Base-by-base conservation (phyloP, 805 yeast species). In the Pichia exigua region DNA sequence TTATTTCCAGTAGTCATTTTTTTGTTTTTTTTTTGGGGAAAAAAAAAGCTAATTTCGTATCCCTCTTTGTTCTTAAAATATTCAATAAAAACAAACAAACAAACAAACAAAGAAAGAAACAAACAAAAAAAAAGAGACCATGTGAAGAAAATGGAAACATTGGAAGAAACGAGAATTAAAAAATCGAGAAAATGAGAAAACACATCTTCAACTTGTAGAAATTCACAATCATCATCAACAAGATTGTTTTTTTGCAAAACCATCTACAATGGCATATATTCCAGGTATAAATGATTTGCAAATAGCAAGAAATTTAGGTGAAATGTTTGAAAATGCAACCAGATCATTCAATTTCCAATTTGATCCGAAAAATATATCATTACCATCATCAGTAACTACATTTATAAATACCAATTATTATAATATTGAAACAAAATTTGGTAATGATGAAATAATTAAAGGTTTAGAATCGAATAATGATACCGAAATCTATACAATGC, bases 391-490 rank as follows among this genome's bases (percentile, higher is more conserved):
- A 11, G 52, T 60, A 2, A 50, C 63, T 13, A 51, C 59, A 11
- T 50, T 57, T 38, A 56, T 61, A 45, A 63, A 62, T 47, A 59
- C 58, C 24, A 59, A 57, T 30, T 54, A 53, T 26, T 60, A 61
- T 44, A 50, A 55, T 27, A 49, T 58, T 13, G 58, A 60, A 30
- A 56, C 60, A 5, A 48, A 48, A 30, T 57, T 79, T 54, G 73
- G 82, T n/a, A 79, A 87, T 1, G 73, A 74, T 45, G 94, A 90
- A 57, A 78, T 92, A 42, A 69, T 77, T 21, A 77, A 76, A 43
- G 73, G 85, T 44, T 73, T 92, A 52, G 83, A 78, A 62, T 85
- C 96, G 1, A 71, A 86, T 44, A 72, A 74, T 28, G 89, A 85
- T 24, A 72, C 89, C 46, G 90, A 85, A 48, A 72, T 79, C 9